These are phyloP conservation scores for Talaromyces ruber DNA, from an alignment of 495 filamentous ascomycete genomes.

Conservation along the genomic window DNA sequence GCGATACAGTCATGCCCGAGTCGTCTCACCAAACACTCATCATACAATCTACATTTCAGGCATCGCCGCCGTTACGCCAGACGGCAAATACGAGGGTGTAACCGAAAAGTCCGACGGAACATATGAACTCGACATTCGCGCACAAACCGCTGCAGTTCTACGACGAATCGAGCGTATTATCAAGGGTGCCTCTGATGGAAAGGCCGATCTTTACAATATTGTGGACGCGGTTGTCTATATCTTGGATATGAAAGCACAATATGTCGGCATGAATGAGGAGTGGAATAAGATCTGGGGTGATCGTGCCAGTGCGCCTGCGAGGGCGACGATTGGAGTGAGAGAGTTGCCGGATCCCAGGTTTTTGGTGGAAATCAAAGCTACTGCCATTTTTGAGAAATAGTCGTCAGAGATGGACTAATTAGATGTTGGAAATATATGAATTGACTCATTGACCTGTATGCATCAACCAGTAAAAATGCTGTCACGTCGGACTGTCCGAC, in stretches of 20 bases:
- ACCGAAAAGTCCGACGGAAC: constrained; percentile 22
- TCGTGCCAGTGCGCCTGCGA: constrained; percentile 20
- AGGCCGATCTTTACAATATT: constrained; percentile 21
- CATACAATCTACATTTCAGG: constrained; percentile 27
- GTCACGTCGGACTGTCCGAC: background rate
- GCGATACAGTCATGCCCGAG: constrained; percentile 22
- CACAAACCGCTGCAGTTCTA: constrained; percentile 26
- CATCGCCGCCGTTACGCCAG: constrained; percentile 14
- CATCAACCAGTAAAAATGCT: background rate
- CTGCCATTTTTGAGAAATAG: constrained; percentile 12
- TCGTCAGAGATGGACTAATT: background rate
- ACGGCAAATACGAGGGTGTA: constrained; percentile 18
- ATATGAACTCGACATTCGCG: constrained; percentile 18
- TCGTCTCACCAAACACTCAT: constrained; percentile 18
- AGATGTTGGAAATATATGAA: background rate
- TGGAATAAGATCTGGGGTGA: constrained; percentile 29
- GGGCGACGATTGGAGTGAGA: constrained; percentile 25
- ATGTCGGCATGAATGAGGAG: constrained; percentile 31
- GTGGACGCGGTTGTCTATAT: constrained; percentile 27
- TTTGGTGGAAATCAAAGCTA: constrained; percentile 25
- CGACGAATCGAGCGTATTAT: constrained; percentile 25
- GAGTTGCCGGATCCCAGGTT: constrained; percentile 27
- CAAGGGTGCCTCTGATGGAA: constrained; percentile 20
- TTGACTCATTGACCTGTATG: background rate
- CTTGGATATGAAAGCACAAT: constrained; percentile 26